Conservation (phyloP, 495 filamentous ascomycete species). For the Daldinia concentrica region DNA sequence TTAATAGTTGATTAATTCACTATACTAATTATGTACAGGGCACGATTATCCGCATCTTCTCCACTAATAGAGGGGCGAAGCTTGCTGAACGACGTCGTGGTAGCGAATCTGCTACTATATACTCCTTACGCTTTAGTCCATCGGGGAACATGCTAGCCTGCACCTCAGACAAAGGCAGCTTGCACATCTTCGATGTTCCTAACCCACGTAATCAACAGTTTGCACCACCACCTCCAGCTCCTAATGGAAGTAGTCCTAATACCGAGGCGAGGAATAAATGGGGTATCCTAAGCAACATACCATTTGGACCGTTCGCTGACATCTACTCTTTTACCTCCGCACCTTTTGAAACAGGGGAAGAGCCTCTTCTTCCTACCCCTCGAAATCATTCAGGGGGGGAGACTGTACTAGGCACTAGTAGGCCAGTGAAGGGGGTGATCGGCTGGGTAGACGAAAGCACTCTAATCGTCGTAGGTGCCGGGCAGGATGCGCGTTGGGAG, state of each 20-base stretch:
- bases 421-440: conserved; percentile 76
- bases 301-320: conserved; percentile 85
- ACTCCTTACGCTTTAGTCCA: conserved; percentile 86
- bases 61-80: conserved; percentile 77
- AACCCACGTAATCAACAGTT: conserved; percentile 45
- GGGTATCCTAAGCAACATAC: conserved; percentile 80
- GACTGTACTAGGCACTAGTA: conserved; percentile 56
- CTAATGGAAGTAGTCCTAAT: conserved; percentile 44
- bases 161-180: conserved; percentile 95
- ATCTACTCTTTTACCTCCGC: conserved; percentile 79
- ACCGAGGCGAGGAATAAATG: conserved; percentile 72
- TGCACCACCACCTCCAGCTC: conserved; percentile 9
- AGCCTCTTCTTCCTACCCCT: conserved; percentile 55
- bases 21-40: conserved; percentile 62
- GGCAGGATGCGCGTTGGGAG: conserved; percentile 84
- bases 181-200: conserved; percentile 87
- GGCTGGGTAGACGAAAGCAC: conserved; percentile 77
- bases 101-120: conserved; percentile 86
- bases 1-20: not conserved
- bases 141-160: conserved; percentile 80
- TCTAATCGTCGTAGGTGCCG: conserved; percentile 81
- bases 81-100: conserved; percentile 87
- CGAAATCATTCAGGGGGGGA: conserved; percentile 43
- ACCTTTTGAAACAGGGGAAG: conserved; percentile 82
- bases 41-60: conserved; percentile 86